Conservation (phyloP, 352 stramenopile genomes). For the Phytopythium boreale region DNA sequence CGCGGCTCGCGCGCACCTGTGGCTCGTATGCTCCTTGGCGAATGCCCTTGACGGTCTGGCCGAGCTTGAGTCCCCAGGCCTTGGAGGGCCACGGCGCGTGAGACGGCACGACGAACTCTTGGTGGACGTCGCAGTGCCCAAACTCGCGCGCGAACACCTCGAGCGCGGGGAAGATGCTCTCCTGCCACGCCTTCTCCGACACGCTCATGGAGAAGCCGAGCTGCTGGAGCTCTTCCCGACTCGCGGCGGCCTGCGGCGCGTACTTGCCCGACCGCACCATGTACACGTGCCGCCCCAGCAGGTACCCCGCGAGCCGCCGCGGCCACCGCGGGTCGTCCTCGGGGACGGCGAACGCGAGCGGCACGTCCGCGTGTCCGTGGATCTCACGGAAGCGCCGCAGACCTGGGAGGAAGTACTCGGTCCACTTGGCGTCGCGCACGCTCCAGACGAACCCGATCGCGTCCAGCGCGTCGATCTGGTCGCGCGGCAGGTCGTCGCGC, state of each 20-base stretch:
- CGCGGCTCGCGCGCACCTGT: conserved; percentile 71
- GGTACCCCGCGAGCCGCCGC: conserved; percentile 40
- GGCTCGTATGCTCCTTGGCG: conserved; percentile 71
- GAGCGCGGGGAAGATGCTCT: conserved; percentile 78
- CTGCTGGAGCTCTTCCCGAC: conserved; percentile 34
- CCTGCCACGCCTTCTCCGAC: conserved; percentile 51
- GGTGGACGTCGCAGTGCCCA: conserved; percentile 88
- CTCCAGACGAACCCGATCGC: conserved; percentile 91
- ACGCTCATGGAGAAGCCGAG: conserved; percentile 68
- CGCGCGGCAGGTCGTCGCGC: conserved; percentile 38
- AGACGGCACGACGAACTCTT: conserved; percentile 89
- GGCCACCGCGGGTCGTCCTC: conserved; percentile 41
- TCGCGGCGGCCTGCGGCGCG: conserved; percentile 34
- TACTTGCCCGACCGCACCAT: conserved; percentile 69
- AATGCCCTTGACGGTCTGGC: conserved; percentile 91
- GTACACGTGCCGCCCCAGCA: conserved; percentile 60
- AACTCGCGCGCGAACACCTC: conserved; percentile 80
- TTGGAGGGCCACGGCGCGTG: conserved; percentile 73
- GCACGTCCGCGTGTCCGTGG: conserved; percentile 54
- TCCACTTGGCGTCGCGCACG: conserved; percentile 70
- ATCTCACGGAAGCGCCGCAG: conserved; percentile 56
- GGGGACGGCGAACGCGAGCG: conserved; percentile 61
- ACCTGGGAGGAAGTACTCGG: conserved; percentile 63
- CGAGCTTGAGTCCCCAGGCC: conserved; percentile 83
- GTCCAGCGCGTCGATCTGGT: conserved; percentile 79